A percentile compares a stretch with the other conserved stretches of the same genome.
phyloP scores from a whole-genome alignment of 1,139 yeast genomes.

The Blastobotrys arbuscula region DNA sequence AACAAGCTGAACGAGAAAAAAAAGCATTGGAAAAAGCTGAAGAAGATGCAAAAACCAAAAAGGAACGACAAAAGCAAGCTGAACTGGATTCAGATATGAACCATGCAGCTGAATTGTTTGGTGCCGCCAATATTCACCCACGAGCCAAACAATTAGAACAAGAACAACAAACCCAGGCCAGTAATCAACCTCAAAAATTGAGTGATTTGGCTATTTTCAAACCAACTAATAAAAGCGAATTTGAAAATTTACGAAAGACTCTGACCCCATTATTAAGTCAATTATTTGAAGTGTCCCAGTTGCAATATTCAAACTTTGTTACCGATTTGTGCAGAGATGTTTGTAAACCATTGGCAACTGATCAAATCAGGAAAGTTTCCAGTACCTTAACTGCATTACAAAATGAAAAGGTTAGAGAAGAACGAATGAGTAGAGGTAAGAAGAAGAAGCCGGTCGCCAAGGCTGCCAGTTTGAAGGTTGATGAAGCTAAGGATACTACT shows the following conservation, averaged over 20 bases:
- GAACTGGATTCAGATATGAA: slow-evolving; percentile 81
- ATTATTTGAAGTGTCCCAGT: slow-evolving; percentile 47
- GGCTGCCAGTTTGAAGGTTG: slow-evolving; percentile 73
- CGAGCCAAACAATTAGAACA: slow-evolving; percentile 40
- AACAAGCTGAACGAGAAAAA: slow-evolving; percentile 35
- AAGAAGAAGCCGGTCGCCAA: slow-evolving; percentile 85
- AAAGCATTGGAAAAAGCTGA: slow-evolving; percentile 36
- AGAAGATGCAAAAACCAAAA: slow-evolving; percentile 47
- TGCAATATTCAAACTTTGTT: slow-evolving; percentile 72
- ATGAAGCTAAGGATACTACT: slow-evolving; percentile 60
- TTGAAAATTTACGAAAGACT: slow-evolving; percentile 75
- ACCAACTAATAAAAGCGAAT: slow-evolving; percentile 76
- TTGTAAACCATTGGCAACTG: slow-evolving; percentile 73
- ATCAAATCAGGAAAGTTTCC: slow-evolving; percentile 76
- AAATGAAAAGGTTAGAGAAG: slow-evolving; percentile 84
- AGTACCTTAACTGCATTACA: slow-evolving; percentile 77
- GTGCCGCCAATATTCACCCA: slow-evolving; percentile 57
- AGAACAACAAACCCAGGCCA: slow-evolving; percentile 59
- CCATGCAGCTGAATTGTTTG: slow-evolving; percentile 89
- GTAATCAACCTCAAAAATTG: slow-evolving; percentile 44
- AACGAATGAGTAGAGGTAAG: slow-evolving; percentile 94
- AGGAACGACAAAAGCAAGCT: slow-evolving; percentile 68
- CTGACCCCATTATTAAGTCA: slow-evolving; percentile 60
- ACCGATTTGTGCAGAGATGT: slow-evolving; percentile 83
- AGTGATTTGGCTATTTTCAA: slow-evolving; percentile 49